Base-by-base conservation (phyloP, 2,329 filamentous ascomycete species). In the Penicillium expansum region DNA sequence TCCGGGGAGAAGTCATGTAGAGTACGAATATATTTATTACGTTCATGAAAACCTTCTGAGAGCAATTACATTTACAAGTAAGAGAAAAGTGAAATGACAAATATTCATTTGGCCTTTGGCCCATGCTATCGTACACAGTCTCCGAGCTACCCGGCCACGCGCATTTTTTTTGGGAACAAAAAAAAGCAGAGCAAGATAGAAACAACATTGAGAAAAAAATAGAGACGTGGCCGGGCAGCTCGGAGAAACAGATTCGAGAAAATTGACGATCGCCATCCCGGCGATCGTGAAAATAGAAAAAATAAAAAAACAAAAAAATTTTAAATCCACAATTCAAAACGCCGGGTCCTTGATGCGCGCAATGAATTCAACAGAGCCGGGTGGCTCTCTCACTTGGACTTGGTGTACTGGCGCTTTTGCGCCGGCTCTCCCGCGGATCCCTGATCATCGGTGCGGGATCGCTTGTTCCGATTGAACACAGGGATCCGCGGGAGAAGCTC, bases 61-160 rank as follows among this genome's bases (percentile, higher is more conserved):
- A 32, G 16, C n/a, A 20, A 16, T 38, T 52, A 39, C n/a, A 35
- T 29, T 11, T 45, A 53, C 16, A 38, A 47, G 38, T 45, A 22
- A 44, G 38, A 44, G 22, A 43, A 43, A 49, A 35, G 32, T 29
- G 27, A 47, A 10, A n/a, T 43, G 22, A 20, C 30, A 55, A 60
- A 9, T 56, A 58, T 55, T 48, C 56, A 58, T 57, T 61, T 56
- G 41, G 47, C 52, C 53, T 39, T 52, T 30, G 55, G 55, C 42
- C 63, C 38, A 65, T 64, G 62, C 60, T 64, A 64, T 64, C 48
- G 53, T 65, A 65, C 63, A 65, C 32, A 33, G 54, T 47, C 49
- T 45, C 57, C 55, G 55, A 57, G 51, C 60, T 48, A 29, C 51
- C 55, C 63, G 55, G 54, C 58, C 56, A 51, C 45, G 58, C 57